Evolutionary conservation across 805 yeast species (phyloP).

Genomic region (Jamesozyma rosinii): DNA sequence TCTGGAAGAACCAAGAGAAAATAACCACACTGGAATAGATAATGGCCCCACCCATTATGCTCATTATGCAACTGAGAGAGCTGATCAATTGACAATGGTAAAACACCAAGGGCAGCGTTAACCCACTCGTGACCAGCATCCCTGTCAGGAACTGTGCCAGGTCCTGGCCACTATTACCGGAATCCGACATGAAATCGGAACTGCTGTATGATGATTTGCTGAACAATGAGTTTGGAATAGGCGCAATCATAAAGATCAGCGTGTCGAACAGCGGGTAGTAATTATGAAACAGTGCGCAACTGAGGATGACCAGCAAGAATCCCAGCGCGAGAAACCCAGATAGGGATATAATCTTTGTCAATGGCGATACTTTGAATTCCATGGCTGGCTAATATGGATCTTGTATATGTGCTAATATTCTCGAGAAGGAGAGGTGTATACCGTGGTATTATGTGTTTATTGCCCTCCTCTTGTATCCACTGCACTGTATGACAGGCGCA

Average conservation of each 20-base stretch:
- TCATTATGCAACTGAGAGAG: constrained; percentile 63
- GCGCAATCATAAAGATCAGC: constrained; percentile 59
- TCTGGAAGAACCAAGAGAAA: constrained; percentile 64
- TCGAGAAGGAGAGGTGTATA: no score
- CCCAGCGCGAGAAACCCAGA: constrained; percentile 68
- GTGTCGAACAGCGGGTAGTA: constrained; percentile 83
- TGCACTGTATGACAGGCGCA: no score
- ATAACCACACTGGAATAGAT: constrained; percentile 77
- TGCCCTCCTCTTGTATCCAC: no score
- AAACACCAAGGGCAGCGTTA: constrained; percentile 64
- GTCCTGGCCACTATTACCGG: constrained; percentile 48
- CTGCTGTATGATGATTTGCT: constrained; percentile 35
- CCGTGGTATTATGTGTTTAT: no score
- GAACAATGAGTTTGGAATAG: constrained; percentile 58
- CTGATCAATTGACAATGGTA: constrained; percentile 68
- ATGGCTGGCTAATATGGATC: constrained; percentile 6
- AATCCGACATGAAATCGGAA: constrained; percentile 58
- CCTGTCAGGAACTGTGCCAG: constrained; percentile 75
- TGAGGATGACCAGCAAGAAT: constrained; percentile 74
- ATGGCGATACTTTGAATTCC: constrained; percentile 29
- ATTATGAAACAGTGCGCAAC: constrained; percentile 80
- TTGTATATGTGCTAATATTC: neutral
- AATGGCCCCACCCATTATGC: constrained; percentile 73
- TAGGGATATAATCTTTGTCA: constrained; percentile 29
- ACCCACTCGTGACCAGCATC: constrained; percentile 63